A percentile compares a stretch with the other conserved stretches of the same genome.
Evolutionary conservation across 2,329 filamentous ascomycete genomes (phyloP).

Genomic region (Raffaelea albimanens): DNA sequence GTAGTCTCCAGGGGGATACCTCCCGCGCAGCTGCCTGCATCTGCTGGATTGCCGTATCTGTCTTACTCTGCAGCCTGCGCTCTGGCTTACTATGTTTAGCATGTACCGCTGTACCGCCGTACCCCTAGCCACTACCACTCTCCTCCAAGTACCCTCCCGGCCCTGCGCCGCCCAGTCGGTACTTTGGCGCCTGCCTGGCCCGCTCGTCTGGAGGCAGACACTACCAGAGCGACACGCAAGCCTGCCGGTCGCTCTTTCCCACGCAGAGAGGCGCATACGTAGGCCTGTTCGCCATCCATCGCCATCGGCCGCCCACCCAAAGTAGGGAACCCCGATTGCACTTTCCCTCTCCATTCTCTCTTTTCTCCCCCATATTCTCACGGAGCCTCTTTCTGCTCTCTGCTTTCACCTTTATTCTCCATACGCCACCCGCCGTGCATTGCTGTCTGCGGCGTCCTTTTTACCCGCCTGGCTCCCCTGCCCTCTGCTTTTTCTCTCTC

Average conservation of each 20-base stretch:
- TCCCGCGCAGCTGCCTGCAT: too few relatives aligned
- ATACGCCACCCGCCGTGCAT: not conserved
- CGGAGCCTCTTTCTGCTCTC: not conserved
- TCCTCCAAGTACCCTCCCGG: not conserved
- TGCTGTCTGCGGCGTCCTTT: not conserved
- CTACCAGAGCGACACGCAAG: slow-evolving; percentile 10
- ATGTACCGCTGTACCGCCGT: too few relatives aligned
- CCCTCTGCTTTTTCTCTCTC: not conserved
- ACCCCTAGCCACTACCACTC: not conserved
- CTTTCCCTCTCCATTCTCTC: not conserved
- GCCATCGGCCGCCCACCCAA: slow-evolving; percentile 3
- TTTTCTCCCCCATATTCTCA: too few relatives aligned
- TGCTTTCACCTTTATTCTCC: not conserved
- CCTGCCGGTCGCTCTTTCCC: slow-evolving; percentile 12
- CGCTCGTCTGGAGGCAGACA: not conserved
- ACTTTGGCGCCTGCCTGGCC: not conserved
- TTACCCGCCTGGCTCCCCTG: not conserved
- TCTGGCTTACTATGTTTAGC: too few relatives aligned
- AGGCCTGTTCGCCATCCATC: slow-evolving; percentile 13
- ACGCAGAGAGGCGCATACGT: slow-evolving; percentile 13
- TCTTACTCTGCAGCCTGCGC: too few relatives aligned
- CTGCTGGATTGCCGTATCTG: too few relatives aligned
- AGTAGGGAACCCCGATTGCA: not conserved
- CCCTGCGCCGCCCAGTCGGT: not conserved
- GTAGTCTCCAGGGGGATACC: too few relatives aligned